Conservation (phyloP, 148 eudicot species). For the Camellia japonica region DNA sequence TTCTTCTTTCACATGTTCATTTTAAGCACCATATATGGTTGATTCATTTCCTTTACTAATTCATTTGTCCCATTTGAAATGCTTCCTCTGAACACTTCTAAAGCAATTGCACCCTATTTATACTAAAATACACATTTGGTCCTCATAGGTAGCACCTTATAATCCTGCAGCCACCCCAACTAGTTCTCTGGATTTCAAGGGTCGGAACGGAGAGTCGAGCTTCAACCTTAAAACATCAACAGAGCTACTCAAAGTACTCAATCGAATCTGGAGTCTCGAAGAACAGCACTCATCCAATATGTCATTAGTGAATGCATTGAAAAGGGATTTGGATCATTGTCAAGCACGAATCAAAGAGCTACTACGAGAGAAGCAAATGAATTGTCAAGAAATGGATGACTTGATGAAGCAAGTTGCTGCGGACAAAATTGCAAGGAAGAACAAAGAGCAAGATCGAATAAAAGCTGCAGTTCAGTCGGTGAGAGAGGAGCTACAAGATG, state of each 20-base stretch:
- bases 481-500: constrained; percentile 65
- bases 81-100: not conserved
- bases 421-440: constrained; percentile 34
- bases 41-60: not conserved
- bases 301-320: constrained; percentile 54
- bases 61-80: not conserved
- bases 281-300: constrained; percentile 65
- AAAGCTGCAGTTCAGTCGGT: constrained; percentile 51
- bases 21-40: not conserved
- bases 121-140: not conserved
- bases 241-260: constrained; percentile 71
- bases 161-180: constrained; percentile 46
- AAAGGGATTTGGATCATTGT: constrained; percentile 54
- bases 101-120: not conserved
- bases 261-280: constrained; percentile 87
- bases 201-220: constrained; percentile 41
- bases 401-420: constrained; percentile 49
- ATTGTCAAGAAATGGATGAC: constrained; percentile 49
- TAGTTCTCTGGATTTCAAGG: constrained; percentile 53
- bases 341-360: constrained; percentile 47
- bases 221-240: constrained; percentile 70
- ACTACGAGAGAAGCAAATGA: constrained; percentile 61
- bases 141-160: constrained; percentile 61
- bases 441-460: constrained; percentile 50
- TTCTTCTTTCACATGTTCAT: not conserved